Evolutionary conservation across 495 filamentous ascomycete species (phyloP).

Genomic region (Stereocaulon alpinum): DNA sequence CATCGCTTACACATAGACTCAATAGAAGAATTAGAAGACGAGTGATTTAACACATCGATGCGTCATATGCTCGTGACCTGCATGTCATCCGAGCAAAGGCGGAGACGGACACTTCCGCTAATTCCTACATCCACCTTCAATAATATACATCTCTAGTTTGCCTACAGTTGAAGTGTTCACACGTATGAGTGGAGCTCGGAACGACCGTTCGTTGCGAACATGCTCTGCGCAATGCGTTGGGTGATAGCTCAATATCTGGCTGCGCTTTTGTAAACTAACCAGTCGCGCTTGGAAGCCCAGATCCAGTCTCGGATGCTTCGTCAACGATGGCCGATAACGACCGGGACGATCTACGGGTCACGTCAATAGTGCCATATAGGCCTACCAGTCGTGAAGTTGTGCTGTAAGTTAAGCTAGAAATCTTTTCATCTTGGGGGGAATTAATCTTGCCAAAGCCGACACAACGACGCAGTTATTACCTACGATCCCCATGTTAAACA

Average conservation of each 20-base stretch:
- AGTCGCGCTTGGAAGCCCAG: background rate
- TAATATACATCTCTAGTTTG: background rate
- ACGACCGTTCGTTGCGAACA: background rate
- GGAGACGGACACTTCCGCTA: background rate
- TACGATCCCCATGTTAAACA: conserved; percentile 78
- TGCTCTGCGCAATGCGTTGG: background rate
- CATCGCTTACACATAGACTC: too few relatives aligned
- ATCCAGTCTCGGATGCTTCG: background rate
- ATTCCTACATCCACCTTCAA: background rate
- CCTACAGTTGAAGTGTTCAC: background rate
- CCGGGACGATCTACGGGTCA: conserved; percentile 3
- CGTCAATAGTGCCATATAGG: conserved; percentile 24
- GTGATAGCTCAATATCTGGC: background rate
- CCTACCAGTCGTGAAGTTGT: conserved; percentile 39
- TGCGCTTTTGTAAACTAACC: background rate
- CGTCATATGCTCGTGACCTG: background rate
- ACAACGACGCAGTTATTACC: conserved; percentile 84
- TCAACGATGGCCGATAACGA: conserved; percentile 5
- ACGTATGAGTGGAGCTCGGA: too few relatives aligned
- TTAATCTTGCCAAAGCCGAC: conserved; percentile 50
- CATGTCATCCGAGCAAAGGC: background rate
- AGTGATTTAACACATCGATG: too few relatives aligned
- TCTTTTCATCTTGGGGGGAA: background rate
- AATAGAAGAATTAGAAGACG: too few relatives aligned
- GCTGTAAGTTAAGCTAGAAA: conserved; percentile 30